Conservation (phyloP, 1,284 basidiomycete genomes). For the Pulveroboletus sp. region DNA sequence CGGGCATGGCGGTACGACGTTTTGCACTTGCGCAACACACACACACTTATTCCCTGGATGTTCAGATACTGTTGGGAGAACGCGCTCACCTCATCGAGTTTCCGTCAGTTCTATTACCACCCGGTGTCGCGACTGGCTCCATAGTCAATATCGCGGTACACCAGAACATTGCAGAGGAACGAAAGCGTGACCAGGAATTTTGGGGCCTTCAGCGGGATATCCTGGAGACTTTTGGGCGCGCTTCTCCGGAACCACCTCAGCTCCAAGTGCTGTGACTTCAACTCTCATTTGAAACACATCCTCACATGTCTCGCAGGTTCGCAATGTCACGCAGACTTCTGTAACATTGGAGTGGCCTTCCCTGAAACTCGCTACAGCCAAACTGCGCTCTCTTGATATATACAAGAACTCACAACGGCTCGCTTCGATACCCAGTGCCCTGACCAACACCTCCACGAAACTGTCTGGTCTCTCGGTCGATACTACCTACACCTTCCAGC, state of each 20-base stretch:
- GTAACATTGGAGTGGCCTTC: constrained; percentile 91
- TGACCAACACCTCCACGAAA: constrained; percentile 85
- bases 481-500: constrained; percentile 90
- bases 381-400: constrained; percentile 85
- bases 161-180: constrained; percentile 82
- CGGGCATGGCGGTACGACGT: constrained; percentile 71
- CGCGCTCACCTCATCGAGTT: constrained; percentile 95
- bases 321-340: constrained; percentile 93
- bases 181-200: constrained; percentile 77
- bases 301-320: constrained; percentile 52
- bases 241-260: constrained; percentile 71
- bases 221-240: constrained; percentile 69
- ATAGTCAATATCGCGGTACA: constrained; percentile 93
- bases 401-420: constrained; percentile 88
- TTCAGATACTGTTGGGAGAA: constrained; percentile 85
- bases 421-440: constrained; percentile 79
- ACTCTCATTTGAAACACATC: background rate
- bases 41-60: constrained; percentile 5
- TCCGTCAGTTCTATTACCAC: constrained; percentile 88
- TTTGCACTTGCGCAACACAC: background rate
- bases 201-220: constrained; percentile 82
- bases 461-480: constrained; percentile 86
- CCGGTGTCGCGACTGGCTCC: constrained; percentile 88
- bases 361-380: constrained; percentile 82
- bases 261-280: constrained; percentile 50